Base-by-base conservation (phyloP, 2,329 filamentous ascomycete species). In the Fusarium sp. region DNA sequence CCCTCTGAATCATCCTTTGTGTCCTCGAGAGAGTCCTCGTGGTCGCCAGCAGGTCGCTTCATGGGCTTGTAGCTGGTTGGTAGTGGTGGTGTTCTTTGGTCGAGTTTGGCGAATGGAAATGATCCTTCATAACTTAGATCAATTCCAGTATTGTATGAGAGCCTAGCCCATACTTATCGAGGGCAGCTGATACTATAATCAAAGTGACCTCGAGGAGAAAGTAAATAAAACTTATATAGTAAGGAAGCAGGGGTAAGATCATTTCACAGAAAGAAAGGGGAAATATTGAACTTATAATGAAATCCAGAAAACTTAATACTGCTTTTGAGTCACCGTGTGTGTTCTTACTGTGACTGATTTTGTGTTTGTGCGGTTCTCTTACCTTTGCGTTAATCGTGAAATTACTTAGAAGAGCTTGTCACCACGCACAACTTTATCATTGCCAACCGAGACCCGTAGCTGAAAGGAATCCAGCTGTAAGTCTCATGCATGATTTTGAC, bases 111-210 rank as follows among this genome's bases (percentile, higher is more conserved):
- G 14, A 2, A 14, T 50, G 29, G 29, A 35, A 50, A 25, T 35
- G 46, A 50, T 10, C 15, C 29, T 50, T 0, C 0, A 0, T 50
- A 3, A 50, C 12, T 14, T 35, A 35, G 29, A 50, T 35, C 46
- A 35, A 35, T 14, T 50, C 46, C 46, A 22, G 7, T 10, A 22
- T 22, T 1, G 5, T 25, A 18, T 7, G 15, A 18, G 4, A 25
- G 5, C 17, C 29, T 33, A 31, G 9, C 20, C 5, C 27, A 31
- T 22, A 9, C 20, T 7, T 5, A 0, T 20, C 1, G 3, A n/a
- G 29, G 10, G 10, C 4, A 3, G 14, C 1, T 18, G n/a, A 14
- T 25, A 15, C 10, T n/a, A 7, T 20, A 18, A 18, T 18, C 5
- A 13, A 25, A 17, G 27, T 20, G 27, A 18, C 3, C 3, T 20